Base-by-base conservation (phyloP, 1,284 basidiomycete species). In the Mycosarcoma mackinlayi region DNA sequence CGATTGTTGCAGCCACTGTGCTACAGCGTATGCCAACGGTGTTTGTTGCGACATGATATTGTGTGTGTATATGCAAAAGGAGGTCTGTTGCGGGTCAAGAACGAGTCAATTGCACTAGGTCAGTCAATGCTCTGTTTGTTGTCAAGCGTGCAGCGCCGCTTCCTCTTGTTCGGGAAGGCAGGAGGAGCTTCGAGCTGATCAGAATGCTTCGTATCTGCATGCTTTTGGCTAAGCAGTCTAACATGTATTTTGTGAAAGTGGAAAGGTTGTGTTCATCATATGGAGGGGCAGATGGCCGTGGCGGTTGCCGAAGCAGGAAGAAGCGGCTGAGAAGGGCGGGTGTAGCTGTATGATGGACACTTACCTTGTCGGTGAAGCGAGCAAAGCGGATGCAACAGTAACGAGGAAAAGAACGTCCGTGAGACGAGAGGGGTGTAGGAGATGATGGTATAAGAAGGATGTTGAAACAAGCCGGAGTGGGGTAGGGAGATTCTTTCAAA, bases 1-100 rank as follows among this genome's bases (percentile, higher is more conserved):
- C 28, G 65, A 52, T 57, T 72, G 65, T 41, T 76, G 52, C 7
- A 80, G 69, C 78, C 78, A 80, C 44, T 68, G 53, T 27, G 67
- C 73, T 18, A 80, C 75, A 42, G 78, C 76, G 61, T 68, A 80
- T 13, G 78, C 78, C 27, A 80, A 52, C 4, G 61, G 65, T 41
- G 69, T 60, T n/a, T 63, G 63, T 44, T 68, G 60, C 27, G 60
- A 58, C 21, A 38, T 38, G 61, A 45, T 62, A 65, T 63, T 14
- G 34, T 35, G 39, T 40, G 16, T 40, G 40, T 44, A 34, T 45
- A 18, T 16, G 38, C 21, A 16, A 16, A 19, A 21, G n/a, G 35
- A 14, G 28, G 10, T 35, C 51, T 65, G 30, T 37, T 34, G 46
- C 45, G 13, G 31, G 24, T 10, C 42, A 23, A 41, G 11, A 6